A percentile compares a stretch with the other conserved stretches of the same genome.
These are phyloP conservation scores for Rhynchosporium secalis DNA, from an alignment of 2,329 filamentous ascomycete genomes.

Conservation along the genomic window DNA sequence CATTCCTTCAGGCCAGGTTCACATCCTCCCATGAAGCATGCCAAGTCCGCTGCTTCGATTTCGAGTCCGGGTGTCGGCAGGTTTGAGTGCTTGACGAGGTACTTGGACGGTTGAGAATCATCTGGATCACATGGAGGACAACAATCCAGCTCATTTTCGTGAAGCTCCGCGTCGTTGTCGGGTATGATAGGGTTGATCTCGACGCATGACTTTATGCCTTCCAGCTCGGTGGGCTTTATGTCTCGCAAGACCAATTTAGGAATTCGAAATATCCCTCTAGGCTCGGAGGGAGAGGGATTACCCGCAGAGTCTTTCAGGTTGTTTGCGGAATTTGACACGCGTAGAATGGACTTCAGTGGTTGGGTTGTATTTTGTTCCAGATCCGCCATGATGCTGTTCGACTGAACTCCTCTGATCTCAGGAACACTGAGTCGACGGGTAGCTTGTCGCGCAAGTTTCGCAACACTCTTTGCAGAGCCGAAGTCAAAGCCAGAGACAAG, in stretches of 20 bases:
- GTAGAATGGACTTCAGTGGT: constrained; percentile 7
- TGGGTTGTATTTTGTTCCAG: constrained; percentile 12
- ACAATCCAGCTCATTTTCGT: constrained; percentile 28
- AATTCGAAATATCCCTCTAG: constrained; percentile 29
- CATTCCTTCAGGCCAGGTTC: constrained; percentile 26
- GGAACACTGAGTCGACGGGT: constrained; percentile 18
- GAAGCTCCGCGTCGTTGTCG: constrained; percentile 28
- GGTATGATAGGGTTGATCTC: constrained; percentile 27
- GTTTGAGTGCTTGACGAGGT: constrained; percentile 21
- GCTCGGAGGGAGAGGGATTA: constrained; percentile 8
- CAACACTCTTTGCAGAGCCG: constrained; percentile 29
- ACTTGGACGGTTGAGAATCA: constrained; percentile 26
- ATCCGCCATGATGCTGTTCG: constrained; percentile 5
- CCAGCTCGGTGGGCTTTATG: constrained; percentile 23
- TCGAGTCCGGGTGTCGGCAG: constrained; percentile 17
- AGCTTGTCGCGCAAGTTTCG: constrained; percentile 21
- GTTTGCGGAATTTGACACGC: constrained; percentile 9
- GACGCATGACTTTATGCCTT: constrained; percentile 28
- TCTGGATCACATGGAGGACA: constrained; percentile 29
- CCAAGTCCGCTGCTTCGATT: constrained; percentile 29
- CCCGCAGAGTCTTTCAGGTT: constrained; percentile 19
- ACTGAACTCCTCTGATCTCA: constrained; percentile 1
- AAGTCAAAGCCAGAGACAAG: constrained; percentile 28
- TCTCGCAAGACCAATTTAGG: constrained; percentile 33
- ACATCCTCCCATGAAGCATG: constrained; percentile 33